Evolutionary conservation across 2,329 filamentous ascomycete genomes (phyloP), one percentile per base, ranked within the genome.

Genomic region (Clarireedia hainanense): DNA sequence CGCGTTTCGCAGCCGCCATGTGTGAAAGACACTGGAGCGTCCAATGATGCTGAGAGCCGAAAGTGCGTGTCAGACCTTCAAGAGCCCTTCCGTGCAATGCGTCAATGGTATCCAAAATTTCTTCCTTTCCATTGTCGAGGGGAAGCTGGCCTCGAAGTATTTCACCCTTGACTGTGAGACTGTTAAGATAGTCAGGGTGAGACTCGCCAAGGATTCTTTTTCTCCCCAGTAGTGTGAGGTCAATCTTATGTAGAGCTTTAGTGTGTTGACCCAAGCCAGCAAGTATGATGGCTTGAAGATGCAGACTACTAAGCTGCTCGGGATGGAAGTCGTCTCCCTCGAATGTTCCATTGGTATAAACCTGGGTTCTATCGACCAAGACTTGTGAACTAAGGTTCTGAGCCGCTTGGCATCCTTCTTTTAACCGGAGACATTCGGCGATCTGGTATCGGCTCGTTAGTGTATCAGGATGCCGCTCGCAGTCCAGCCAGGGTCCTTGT

Each of bases 81-180:
- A 61, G 53, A 17, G 64, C 60, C 51, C 59, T 52, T 24, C 55
- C 57, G 45, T 65, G 61, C 3, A 66, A 56, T 14, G 26, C 45
- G 5, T 63, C 63, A 49, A 65, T 64, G 5, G 47, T 47, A 24
- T 62, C 57, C 9, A 64, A 56, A 7, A 49, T 56, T 47, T 63
- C 56, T n/a, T 40, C 43, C 15, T 55, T 57, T 14, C 60, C 58
- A 10, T 63, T 47, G 20, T 53, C 46, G 23, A 48, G 46, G 10
- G 61, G 60, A 1, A 64, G 62, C 36, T 64, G 63, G 1, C 47
- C 53, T 5, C 64, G 58, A 57, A 65, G 50, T 14, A 66, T 65
- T 30, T 64, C 63, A n/a, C 59, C 64, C 57, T 63, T 64, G 57
- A 60, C 64, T 4, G 63, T 66, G 56, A 64, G 59, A 47, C 56